Evolutionary conservation across 2,329 filamentous ascomycete genomes (phyloP), one percentile per base, ranked within the genome.

Genomic region (Fusarium tjaetaba): DNA sequence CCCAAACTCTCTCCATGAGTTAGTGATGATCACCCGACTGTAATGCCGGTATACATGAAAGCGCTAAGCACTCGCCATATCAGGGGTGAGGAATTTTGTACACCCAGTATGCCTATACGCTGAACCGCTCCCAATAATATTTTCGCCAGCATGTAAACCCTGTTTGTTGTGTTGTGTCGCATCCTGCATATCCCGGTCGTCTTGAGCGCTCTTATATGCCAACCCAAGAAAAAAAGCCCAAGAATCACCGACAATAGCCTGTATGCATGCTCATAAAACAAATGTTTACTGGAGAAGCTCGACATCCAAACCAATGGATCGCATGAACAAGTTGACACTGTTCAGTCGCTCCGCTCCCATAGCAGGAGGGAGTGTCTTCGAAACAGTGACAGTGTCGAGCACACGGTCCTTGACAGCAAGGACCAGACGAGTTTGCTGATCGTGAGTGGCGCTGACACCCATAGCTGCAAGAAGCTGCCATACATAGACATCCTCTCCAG

Each of bases 291-390:
- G 82, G 70, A 91, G 82, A 58, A 92, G 84, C 77, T 98, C 96
- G 57, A 99, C 96, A 85, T 99, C 96, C 80, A 99, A 88, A n/a
- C 96, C 96, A 83, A 99, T 98, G 63, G 96, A 96, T 79, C 95
- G 93, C 95, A 99, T 98, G 83, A 99, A 99, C 63, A 99, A 85
- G 81, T 99, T 99, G 76, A 99, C 96, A 80, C 97, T 97, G 66
- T 93, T 92, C 65, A 97, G 86, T 68, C 96, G 92, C 80, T 94
- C 91, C 68, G 91, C 91, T 18, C 93, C 92, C 91, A 98, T 94
- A 65, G 96, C 93, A 22, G 92, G 88, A 24, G 96, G 96, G 39
- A 99, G 87, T 4, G 94, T 96, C 87, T 97, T 98, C 78, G 94
- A 93, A 59, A 97, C 90, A 36, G 89, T 87, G 16, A 99, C 94